Conservation (phyloP, 139 green algal species). For the Trebouxia sp. region DNA sequence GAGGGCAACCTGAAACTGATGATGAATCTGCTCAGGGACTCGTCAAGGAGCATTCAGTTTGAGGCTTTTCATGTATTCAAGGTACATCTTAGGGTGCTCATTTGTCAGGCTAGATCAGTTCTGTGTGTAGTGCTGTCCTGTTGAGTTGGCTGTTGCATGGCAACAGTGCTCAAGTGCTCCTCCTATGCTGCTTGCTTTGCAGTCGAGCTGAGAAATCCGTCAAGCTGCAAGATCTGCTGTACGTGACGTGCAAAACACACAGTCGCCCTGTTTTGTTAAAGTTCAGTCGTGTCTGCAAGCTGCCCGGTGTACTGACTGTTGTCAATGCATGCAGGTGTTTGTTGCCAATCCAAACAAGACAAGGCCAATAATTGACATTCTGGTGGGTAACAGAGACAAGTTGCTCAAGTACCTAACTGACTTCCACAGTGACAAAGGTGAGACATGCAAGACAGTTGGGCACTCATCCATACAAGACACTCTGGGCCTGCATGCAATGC, state of each 20-base stretch:
- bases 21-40: conserved; percentile 93
- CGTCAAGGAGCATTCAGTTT: conserved; percentile 90
- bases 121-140: not conserved
- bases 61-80: conserved; percentile 99
- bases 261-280: too few relatives aligned
- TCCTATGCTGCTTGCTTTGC: too few relatives aligned
- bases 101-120: not conserved
- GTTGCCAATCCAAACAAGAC: conserved; percentile 96
- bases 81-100: conserved; percentile 48
- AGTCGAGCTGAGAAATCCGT: too few relatives aligned
- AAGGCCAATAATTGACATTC: conserved; percentile 76
- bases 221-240: too few relatives aligned
- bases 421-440: conserved; percentile 85
- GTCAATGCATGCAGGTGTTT: conserved; percentile 89
- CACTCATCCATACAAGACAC: too few relatives aligned
- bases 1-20: conserved; percentile 88
- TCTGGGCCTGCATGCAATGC: too few relatives aligned
- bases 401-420: conserved; percentile 89
- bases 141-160: too few relatives aligned
- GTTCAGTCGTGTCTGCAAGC: too few relatives aligned
- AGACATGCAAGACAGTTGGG: too few relatives aligned
- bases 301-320: too few relatives aligned
- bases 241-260: too few relatives aligned
- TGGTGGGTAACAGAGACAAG: conserved; percentile 88
- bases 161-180: too few relatives aligned